phyloP scores from a whole-genome alignment of 441 rosid species.

The Populus hybrid region DNA sequence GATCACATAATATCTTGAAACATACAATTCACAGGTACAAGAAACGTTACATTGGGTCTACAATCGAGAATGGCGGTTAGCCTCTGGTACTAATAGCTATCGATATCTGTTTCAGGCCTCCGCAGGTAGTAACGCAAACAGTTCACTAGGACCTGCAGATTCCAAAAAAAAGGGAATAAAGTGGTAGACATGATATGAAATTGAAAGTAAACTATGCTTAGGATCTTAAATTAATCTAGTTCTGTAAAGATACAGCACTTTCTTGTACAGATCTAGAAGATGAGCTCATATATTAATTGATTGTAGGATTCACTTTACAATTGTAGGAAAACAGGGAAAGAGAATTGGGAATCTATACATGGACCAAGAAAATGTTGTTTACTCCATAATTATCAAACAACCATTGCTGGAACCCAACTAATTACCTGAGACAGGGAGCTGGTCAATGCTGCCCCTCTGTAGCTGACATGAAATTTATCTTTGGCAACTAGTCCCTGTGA shows the following conservation, averaged over 20 bases:
- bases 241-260: neutral
- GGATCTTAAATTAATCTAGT: neutral
- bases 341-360: neutral
- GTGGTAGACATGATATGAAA: neutral
- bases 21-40: neutral
- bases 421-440: slow-evolving; percentile 76
- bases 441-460: slow-evolving; percentile 70
- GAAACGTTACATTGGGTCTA: slow-evolving; percentile 15
- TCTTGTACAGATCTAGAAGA: neutral
- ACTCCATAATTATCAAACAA: neutral
- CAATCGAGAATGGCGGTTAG: neutral
- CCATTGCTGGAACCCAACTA: neutral
- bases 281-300: neutral
- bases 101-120: slow-evolving; percentile 85
- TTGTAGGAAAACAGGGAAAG: neutral
- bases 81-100: slow-evolving; percentile 50
- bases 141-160: slow-evolving; percentile 69
- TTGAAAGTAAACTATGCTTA: neutral
- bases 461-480: slow-evolving; percentile 93
- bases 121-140: slow-evolving; percentile 85
- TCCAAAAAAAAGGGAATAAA: neutral
- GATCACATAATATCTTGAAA: neutral
- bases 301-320: neutral
- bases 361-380: neutral
- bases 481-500: slow-evolving; percentile 86